phyloP scores from a whole-genome alignment of 257 asterid species.

The Jacaranda mimosifolia region DNA sequence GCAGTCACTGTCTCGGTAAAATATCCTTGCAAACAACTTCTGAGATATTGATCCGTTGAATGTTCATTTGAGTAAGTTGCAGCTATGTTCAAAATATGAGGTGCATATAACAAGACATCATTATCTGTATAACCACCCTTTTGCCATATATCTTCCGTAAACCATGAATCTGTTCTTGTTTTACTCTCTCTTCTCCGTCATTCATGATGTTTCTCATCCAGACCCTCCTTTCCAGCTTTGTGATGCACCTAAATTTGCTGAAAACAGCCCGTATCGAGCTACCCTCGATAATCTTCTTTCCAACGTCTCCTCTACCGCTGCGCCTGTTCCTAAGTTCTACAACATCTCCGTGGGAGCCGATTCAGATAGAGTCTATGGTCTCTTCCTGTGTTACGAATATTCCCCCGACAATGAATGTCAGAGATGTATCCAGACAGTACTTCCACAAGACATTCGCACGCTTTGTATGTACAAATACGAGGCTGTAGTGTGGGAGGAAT shows the following conservation, averaged over 20 bases:
- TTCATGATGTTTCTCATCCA: constrained; percentile 18
- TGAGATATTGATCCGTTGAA: not conserved
- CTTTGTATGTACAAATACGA: constrained; percentile 19
- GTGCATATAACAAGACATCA: no score
- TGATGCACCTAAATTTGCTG: constrained; percentile 3
- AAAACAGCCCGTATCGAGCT: constrained; percentile 22
- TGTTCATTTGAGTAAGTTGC: not conserved
- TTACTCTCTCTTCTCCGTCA: constrained; percentile 4
- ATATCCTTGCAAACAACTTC: not conserved
- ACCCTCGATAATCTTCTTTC: constrained; percentile 12
- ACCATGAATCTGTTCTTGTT: constrained; percentile 19
- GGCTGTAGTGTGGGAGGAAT: constrained; percentile 25
- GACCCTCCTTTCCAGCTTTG: constrained; percentile 8
- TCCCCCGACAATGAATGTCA: not conserved
- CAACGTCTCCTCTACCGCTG: not conserved
- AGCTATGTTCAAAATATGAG: no score
- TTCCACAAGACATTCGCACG: constrained; percentile 12
- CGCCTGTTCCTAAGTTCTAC: not conserved
- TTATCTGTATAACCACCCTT: no score
- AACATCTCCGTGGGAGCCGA: constrained; percentile 8
- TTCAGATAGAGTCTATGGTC: constrained; percentile 10
- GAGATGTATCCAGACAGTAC: not conserved
- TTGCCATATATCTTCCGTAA: no score
- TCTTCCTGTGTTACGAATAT: constrained; percentile 24
- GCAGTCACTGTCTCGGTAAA: not conserved